phyloP scores from a whole-genome alignment of 306 rosid genomes.

The Prunus armeniaca region DNA sequence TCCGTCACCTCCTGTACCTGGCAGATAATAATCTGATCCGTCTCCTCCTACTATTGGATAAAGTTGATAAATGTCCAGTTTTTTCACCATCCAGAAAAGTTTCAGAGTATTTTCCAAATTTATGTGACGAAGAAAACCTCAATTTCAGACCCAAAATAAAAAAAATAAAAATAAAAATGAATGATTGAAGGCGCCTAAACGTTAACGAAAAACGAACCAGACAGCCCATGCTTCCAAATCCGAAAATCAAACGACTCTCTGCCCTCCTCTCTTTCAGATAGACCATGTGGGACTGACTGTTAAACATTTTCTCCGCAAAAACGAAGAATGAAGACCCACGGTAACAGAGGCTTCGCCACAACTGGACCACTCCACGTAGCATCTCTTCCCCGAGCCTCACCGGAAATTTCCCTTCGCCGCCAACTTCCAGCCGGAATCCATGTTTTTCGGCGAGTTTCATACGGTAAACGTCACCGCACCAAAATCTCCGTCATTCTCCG shows the following conservation, averaged over 20 bases:
- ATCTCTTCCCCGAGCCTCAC: slow-evolving; percentile 21
- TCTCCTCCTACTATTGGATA: neutral
- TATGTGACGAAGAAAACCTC: slow-evolving; percentile 4
- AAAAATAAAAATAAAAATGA: neutral
- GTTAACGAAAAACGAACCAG: neutral
- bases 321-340: slow-evolving; percentile 50
- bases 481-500: slow-evolving; percentile 27
- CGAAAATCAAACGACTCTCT: slow-evolving; percentile 15
- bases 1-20: neutral
- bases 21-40: too few relatives aligned
- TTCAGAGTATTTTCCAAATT: neutral
- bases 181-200: neutral
- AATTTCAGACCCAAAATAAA: neutral
- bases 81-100: neutral
- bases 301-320: slow-evolving; percentile 20
- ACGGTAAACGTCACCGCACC: slow-evolving; percentile 31
- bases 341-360: slow-evolving; percentile 37
- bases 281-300: slow-evolving; percentile 10
- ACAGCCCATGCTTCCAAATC: neutral
- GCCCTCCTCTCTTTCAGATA: neutral
- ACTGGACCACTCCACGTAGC: slow-evolving; percentile 29
- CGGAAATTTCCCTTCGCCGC: slow-evolving; percentile 14
- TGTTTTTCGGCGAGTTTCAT: slow-evolving; percentile 22
- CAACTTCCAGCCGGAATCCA: slow-evolving; percentile 10
- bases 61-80: neutral